These are phyloP conservation scores for Candida dubliniensis DNA, from an alignment of 1,139 yeast genomes.

Conservation along the genomic window DNA sequence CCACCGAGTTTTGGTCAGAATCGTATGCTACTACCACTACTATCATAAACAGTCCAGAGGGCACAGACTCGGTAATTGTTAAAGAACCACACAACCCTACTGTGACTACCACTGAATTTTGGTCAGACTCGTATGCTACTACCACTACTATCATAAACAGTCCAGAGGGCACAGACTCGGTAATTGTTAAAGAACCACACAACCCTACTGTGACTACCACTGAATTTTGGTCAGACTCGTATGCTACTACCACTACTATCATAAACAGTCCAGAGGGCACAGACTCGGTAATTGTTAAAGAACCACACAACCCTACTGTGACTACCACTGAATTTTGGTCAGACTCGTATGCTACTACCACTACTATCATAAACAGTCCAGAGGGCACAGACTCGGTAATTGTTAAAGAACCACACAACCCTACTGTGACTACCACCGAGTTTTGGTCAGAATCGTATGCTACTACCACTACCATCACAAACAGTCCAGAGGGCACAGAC, in stretches of 20 bases:
- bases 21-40: too few species aligned
- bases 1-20: constrained; percentile 14
- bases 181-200: constrained; percentile 17
- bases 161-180: constrained; percentile 15
- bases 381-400: constrained; percentile 19
- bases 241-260: constrained; percentile 6
- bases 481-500: constrained; percentile 12
- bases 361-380: constrained; percentile 12
- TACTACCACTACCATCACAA: constrained; percentile 11
- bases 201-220: constrained; percentile 6
- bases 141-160: constrained; percentile 10
- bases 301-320: constrained; percentile 17
- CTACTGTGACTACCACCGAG: constrained; percentile 16
- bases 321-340: constrained; percentile 13
- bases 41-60: too few species aligned
- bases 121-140: too few species aligned
- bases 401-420: constrained; percentile 18
- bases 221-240: background rate
- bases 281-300: constrained; percentile 19
- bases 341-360: constrained; percentile 6
- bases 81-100: too few species aligned
- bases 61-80: too few species aligned
- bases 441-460: constrained; percentile 7
- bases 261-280: constrained; percentile 17
- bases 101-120: too few species aligned